Base-by-base conservation (phyloP, 2,329 filamentous ascomycete species). In the Cladophialophora chaetospira region DNA sequence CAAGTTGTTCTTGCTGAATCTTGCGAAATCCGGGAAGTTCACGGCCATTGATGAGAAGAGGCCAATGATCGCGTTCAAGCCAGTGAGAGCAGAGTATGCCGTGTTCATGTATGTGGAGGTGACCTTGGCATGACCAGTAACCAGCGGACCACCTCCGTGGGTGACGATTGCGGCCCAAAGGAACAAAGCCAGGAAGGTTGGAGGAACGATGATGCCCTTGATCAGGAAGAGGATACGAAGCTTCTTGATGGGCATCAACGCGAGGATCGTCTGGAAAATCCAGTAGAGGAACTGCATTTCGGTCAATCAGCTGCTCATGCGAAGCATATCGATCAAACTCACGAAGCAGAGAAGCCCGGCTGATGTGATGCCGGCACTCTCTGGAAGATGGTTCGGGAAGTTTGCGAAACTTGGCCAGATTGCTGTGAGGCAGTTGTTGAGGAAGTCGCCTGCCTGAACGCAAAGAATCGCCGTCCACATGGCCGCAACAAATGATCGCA, bases 321-420 rank as follows among this genome's bases (percentile, higher is more conserved):
- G n/a, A 58, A 71, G 5, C 3, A 9, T 28, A 6, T 13, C 2
- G 36, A 11, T 8, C 3, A 67, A 69, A 46, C 77, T 67, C 71
- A 62, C 60, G 59, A 80, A 77, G 56, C 75, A 81, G 1, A 81
- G 71, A 26, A 82, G 69, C 23, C 77, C 73, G 17, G 75, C 72
- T 11, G 77, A 73, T 42, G 68, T 71, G 53, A 71, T 68, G 26
- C 64, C 57, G 31, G 58, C 47, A 56, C 55, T 46, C 29, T 57
- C 61, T 0, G 72, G 65, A 11, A 74, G 62, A 50, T 73, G 72
- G 55, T 74, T 74, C 1, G 72, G 72, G 48, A 75, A 73, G 62
- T 75, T 72, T 8, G 71, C 66, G 55, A 76, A 79, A 23, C 70
- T 72, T 3, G 76, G 75, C 74, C 75, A 79, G 61, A 84, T 83